phyloP scores from a whole-genome alignment of 2,329 filamentous ascomycete genomes.

The Fusarium palustre region DNA sequence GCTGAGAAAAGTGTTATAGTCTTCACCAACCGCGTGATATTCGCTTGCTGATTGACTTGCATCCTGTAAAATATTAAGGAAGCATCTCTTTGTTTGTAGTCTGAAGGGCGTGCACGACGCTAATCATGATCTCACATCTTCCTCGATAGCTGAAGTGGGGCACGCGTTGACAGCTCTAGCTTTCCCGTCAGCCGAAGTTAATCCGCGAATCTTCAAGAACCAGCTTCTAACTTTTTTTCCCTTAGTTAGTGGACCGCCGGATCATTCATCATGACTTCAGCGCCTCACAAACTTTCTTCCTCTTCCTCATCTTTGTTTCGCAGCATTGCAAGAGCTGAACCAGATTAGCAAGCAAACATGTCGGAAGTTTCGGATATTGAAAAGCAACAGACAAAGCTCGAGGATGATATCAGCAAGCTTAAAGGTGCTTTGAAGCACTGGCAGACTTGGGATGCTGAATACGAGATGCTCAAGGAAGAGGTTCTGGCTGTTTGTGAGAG shows the following conservation, averaged over 20 bases:
- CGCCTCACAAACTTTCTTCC: constrained; percentile 24
- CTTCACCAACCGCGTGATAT: neutral
- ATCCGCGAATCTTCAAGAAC: constrained; percentile 34
- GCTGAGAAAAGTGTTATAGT: neutral
- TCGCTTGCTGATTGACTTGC: neutral
- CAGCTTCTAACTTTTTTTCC: constrained; percentile 27
- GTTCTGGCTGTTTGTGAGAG: constrained; percentile 68
- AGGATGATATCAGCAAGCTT: constrained; percentile 77
- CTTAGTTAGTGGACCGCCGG: constrained; percentile 12
- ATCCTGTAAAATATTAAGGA: neutral
- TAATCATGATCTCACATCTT: neutral
- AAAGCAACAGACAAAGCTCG: constrained; percentile 78
- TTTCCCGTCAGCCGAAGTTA: constrained; percentile 43
- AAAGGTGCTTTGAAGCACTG: constrained; percentile 84
- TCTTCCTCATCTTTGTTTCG: constrained; percentile 10
- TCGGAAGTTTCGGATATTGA: constrained; percentile 74
- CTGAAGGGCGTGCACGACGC: constrained; percentile 31
- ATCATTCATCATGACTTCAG: constrained; percentile 31
- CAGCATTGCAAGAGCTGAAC: constrained; percentile 15
- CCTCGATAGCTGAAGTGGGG: neutral
- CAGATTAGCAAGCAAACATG: constrained; percentile 52
- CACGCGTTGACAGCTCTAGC: neutral
- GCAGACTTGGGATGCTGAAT: constrained; percentile 92
- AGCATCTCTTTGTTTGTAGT: constrained; percentile 2
- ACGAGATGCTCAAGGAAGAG: constrained; percentile 88